Percentiles rank a stretch among this genome's conserved stretches.
phyloP scores from a whole-genome alignment of 2,329 filamentous ascomycete genomes.

The Aspergillus sp. region DNA sequence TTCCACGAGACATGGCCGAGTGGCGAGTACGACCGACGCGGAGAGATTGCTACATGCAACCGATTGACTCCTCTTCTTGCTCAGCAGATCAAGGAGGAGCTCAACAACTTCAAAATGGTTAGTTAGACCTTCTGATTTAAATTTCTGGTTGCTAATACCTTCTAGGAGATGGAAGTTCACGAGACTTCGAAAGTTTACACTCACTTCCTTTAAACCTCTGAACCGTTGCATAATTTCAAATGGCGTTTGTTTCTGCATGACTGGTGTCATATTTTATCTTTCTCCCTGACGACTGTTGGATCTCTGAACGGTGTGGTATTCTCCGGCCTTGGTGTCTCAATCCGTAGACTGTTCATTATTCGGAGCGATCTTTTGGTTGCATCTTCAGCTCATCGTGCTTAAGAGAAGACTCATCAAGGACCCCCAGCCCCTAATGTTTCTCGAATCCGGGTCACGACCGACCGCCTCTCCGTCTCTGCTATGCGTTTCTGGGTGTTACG shows the following conservation, averaged over 20 bases:
- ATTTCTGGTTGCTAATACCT: background rate
- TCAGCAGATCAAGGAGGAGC: slow-evolving; percentile 98
- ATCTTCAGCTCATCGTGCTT: background rate
- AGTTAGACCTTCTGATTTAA: slow-evolving; percentile 23
- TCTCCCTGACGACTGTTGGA: slow-evolving; percentile 15
- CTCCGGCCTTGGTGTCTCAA: slow-evolving; percentile 13
- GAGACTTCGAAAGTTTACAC: slow-evolving; percentile 99
- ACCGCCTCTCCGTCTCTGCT: slow-evolving; percentile 3
- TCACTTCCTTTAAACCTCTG: slow-evolving; percentile 98
- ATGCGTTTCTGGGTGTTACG: slow-evolving; percentile 15
- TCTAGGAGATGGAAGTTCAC: slow-evolving; percentile 98
- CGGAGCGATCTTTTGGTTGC: slow-evolving; percentile 18
- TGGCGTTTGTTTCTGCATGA: slow-evolving; percentile 18
- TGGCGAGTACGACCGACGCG: slow-evolving; percentile 90
- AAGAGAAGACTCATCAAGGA: background rate
- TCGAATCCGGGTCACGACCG: slow-evolving; percentile 3
- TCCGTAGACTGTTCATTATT: slow-evolving; percentile 12
- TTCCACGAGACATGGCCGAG: slow-evolving; percentile 97
- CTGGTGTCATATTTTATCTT: slow-evolving; percentile 9
- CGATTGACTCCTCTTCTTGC: slow-evolving; percentile 93
- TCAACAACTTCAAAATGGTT: slow-evolving; percentile 99
- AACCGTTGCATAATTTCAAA: slow-evolving; percentile 35
- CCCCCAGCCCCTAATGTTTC: background rate
- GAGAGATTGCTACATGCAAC: slow-evolving; percentile 96
- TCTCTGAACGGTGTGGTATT: slow-evolving; percentile 15